Percentiles rank a stretch among this genome's conserved stretches.
Evolutionary conservation across 1,139 yeast species (phyloP).

Genomic region (Hyphopichia buzzinii): DNA sequence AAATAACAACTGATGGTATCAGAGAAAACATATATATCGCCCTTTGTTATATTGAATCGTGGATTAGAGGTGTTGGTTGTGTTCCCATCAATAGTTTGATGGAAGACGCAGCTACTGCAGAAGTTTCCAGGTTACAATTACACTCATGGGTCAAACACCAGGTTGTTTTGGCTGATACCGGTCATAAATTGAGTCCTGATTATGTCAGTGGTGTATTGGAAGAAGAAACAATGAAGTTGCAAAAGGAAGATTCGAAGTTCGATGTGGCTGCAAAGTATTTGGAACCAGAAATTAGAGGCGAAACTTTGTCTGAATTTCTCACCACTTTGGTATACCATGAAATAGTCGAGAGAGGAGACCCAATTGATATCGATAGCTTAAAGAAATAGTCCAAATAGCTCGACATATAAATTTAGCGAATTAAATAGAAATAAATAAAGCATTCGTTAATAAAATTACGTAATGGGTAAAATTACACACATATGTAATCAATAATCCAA

Average conservation of each 20-base stretch:
- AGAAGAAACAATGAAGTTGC: constrained; percentile 12
- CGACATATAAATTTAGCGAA: no score
- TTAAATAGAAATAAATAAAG: no score
- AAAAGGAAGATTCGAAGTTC: constrained; percentile 10
- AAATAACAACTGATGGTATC: constrained; percentile 14
- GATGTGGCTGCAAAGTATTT: constrained; percentile 15
- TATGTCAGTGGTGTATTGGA: constrained; percentile 9
- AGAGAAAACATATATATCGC: constrained; percentile 17
- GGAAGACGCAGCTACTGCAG: constrained; percentile 22
- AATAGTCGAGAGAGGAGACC: constrained; percentile 12
- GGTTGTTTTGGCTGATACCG: constrained; percentile 12
- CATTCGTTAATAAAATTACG: no score
- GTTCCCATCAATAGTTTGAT: constrained; percentile 18
- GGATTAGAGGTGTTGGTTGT: constrained; percentile 18
- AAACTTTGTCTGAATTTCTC: constrained; percentile 15
- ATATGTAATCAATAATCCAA: no score
- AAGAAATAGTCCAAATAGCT: not conserved
- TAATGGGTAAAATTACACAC: no score
- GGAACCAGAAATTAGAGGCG: constrained; percentile 17
- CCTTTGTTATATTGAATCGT: constrained; percentile 16
- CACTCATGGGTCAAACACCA: constrained; percentile 17
- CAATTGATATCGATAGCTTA: constrained; percentile 10
- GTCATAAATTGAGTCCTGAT: constrained; percentile 12
- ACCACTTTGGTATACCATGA: constrained; percentile 19
- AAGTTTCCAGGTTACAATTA: constrained; percentile 18